Conservation (phyloP, 169 alveolate species). For the Eimeria brunetti region DNA sequence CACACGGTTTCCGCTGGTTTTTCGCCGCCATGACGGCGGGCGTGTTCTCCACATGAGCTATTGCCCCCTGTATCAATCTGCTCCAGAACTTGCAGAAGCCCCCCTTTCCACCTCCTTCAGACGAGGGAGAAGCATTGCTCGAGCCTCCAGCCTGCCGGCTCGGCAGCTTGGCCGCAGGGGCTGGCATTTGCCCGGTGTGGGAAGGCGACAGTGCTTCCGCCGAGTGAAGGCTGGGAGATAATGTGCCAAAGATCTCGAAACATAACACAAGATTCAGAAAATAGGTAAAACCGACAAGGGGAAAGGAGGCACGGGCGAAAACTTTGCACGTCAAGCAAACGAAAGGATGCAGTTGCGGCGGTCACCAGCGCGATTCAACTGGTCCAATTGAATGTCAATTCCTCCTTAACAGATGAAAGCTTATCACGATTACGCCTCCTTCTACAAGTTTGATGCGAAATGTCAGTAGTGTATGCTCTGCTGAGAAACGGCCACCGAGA, state of each 20-base stretch:
- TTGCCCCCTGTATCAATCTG: constrained; percentile 12
- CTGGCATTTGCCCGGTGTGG: constrained; percentile 55
- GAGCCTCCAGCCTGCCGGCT: constrained; percentile 45
- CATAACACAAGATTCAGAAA: constrained; percentile 43
- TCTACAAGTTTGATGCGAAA: neutral
- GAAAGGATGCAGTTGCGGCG: constrained; percentile 4
- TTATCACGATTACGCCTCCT: neutral
- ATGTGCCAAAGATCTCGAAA: constrained; percentile 35
- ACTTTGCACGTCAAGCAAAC: constrained; percentile 20
- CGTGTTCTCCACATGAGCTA: constrained; percentile 69
- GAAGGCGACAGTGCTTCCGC: constrained; percentile 53
- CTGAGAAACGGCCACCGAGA: constrained; percentile 35
- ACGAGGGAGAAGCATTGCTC: neutral
- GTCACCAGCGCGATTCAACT: neutral
- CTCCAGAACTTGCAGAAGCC: neutral
- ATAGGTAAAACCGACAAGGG: neutral
- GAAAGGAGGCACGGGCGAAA: neutral
- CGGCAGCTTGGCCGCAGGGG: constrained; percentile 63
- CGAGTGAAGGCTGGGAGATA: neutral
- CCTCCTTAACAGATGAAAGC: neutral
- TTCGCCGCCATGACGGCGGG: constrained; percentile 76
- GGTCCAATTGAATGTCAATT: constrained; percentile 15
- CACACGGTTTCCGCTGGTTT: constrained; percentile 77
- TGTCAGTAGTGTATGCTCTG: neutral
- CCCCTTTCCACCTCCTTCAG: neutral